A percentile compares a stretch with the other conserved stretches of the same genome.
Conservation (phyloP, 495 filamentous ascomycete species). For the Aspergillus steynii region DNA sequence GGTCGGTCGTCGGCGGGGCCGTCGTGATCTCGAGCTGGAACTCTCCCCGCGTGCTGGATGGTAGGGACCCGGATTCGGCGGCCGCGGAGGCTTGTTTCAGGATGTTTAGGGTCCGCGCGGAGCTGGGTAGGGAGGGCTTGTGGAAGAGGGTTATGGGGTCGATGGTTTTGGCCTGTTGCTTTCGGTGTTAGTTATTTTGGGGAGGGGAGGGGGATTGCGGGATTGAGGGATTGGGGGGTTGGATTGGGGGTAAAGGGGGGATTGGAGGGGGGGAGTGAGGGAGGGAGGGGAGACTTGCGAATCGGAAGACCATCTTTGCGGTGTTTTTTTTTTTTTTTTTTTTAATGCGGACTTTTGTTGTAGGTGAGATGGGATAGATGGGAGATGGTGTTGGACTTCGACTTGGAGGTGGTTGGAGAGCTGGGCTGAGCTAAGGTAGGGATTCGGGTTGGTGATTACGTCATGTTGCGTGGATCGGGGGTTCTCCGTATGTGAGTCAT, state of each 20-base stretch:
- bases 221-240: conserved; percentile 4
- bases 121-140: conserved; percentile 64
- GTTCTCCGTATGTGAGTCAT: no score
- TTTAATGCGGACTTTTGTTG: neutral
- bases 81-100: conserved; percentile 73
- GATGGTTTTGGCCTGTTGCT: conserved; percentile 68
- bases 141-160: conserved; percentile 98
- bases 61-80: conserved; percentile 32
- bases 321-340: conserved; percentile 4
- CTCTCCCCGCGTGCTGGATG: conserved; percentile 57
- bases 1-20: conserved; percentile 74
- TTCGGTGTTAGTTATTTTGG: conserved; percentile 5
- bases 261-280: neutral
- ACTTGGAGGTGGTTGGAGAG: neutral
- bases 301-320: conserved; percentile 43
- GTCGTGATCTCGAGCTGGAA: conserved; percentile 90
- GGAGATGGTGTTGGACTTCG: neutral
- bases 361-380: neutral
- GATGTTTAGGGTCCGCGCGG: conserved; percentile 64
- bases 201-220: no score
- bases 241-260: neutral
- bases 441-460: neutral
- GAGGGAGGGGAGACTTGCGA: conserved; percentile 30
- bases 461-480: neutral
- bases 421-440: neutral